phyloP scores from a whole-genome alignment of 768 basidiomycete species.

The Mycena latifolia region DNA sequence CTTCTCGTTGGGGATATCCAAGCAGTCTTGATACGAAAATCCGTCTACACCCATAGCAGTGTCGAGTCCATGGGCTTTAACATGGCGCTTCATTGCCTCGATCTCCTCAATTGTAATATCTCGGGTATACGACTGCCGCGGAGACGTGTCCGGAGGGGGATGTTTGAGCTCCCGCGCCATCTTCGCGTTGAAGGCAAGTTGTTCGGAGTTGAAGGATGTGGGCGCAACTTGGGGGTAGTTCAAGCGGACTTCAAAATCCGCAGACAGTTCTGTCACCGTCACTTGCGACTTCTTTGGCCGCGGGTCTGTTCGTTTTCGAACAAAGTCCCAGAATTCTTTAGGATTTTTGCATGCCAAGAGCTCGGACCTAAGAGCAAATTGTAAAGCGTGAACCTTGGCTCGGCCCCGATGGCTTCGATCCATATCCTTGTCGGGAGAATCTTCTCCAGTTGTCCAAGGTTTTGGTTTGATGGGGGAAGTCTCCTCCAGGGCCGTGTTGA shows the following conservation, averaged over 20 bases:
- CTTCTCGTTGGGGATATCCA: conserved; percentile 26
- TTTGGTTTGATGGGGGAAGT: not conserved
- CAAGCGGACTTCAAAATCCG: conserved; percentile 1
- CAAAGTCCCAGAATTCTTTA: no score
- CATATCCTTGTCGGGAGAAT: not conserved
- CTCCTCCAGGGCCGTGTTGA: not conserved
- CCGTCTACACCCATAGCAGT: no score
- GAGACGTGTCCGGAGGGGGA: no score
- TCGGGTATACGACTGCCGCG: no score
- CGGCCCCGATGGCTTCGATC: conserved; percentile 11
- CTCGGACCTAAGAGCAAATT: conserved; percentile 1
- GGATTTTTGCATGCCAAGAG: no score
- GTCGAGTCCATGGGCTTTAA: no score
- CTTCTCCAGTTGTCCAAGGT: conserved; percentile 10
- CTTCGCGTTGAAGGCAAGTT: no score
- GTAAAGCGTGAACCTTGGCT: conserved; percentile 12
- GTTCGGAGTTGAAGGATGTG: not conserved
- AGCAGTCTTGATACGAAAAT: conserved; percentile 2
- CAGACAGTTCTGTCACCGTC: not conserved
- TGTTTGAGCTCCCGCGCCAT: no score
- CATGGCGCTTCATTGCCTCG: no score
- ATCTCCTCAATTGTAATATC: no score
- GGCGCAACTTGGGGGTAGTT: conserved; percentile 2
- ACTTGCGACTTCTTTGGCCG: not conserved
- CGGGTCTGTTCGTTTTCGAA: no score